Conservation (phyloP, 345 rosid species). For the Microcos paniculata region DNA sequence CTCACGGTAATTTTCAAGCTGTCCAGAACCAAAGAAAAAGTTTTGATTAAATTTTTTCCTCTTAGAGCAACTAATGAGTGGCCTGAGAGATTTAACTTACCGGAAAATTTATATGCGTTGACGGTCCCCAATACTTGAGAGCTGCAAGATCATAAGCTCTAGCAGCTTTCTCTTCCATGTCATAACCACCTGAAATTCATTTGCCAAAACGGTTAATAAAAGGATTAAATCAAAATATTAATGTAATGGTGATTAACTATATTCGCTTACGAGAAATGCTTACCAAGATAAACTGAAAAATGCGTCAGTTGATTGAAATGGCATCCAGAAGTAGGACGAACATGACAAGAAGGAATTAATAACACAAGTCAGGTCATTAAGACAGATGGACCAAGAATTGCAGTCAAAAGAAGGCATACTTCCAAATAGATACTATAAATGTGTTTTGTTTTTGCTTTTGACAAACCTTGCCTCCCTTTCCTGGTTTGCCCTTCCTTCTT, state of each 20-base stretch:
- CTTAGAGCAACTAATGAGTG: not conserved
- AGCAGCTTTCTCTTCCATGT: constrained; percentile 87
- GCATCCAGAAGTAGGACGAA: constrained; percentile 33
- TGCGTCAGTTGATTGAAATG: constrained; percentile 31
- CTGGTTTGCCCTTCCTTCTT: constrained; percentile 92
- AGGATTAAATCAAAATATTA: not conserved
- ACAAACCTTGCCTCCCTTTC: constrained; percentile 90
- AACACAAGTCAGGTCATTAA: constrained; percentile 35
- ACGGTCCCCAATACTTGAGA: constrained; percentile 82
- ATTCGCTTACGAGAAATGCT: constrained; percentile 15
- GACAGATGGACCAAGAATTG: constrained; percentile 21
- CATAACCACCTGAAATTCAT: constrained; percentile 66
- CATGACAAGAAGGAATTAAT: constrained; percentile 30
- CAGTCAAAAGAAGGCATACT: constrained; percentile 23
- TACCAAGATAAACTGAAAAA: constrained; percentile 73
- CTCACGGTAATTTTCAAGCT: constrained; percentile 63
- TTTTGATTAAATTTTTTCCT: not conserved
- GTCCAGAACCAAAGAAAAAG: not conserved
- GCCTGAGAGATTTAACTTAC: constrained; percentile 25
- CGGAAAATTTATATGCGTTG: constrained; percentile 73
- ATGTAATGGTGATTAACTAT: not conserved
- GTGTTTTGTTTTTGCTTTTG: constrained; percentile 12
- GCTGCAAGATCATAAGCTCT: constrained; percentile 87
- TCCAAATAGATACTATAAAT: constrained; percentile 23
- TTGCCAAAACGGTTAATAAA: not conserved